A percentile compares a stretch with the other conserved stretches of the same genome.
Conservation (phyloP, 1,284 basidiomycete species). For the Peniophora sp. region DNA sequence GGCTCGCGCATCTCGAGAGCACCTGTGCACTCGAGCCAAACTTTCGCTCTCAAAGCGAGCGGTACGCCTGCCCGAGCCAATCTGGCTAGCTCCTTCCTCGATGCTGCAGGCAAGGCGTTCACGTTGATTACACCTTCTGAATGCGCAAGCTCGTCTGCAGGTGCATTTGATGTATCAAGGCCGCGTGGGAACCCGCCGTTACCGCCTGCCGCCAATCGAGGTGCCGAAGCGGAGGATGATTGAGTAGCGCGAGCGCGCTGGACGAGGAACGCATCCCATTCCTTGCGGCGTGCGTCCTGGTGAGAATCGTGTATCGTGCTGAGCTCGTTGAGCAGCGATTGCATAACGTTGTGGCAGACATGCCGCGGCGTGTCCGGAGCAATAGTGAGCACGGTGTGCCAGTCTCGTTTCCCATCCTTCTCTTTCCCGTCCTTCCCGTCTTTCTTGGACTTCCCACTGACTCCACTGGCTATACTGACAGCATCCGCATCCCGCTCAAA, state of each 20-base stretch:
- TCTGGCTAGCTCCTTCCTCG: conserved; percentile 69
- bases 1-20: conserved; percentile 89
- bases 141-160: conserved; percentile 65
- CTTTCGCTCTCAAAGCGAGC: conserved; percentile 78
- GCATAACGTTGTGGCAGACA: conserved; percentile 70
- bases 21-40: conserved; percentile 91
- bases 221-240: conserved; percentile 14
- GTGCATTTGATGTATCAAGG: conserved; percentile 46
- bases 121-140: conserved; percentile 80
- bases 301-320: conserved; percentile 82
- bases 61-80: conserved; percentile 85
- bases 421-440: too few species aligned
- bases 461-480: too few species aligned
- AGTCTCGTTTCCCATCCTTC: too few species aligned
- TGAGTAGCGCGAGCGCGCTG: conserved; percentile 46
- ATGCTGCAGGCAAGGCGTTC: conserved; percentile 73
- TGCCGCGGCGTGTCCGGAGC: conserved; percentile 57
- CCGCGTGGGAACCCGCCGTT: conserved; percentile 29
- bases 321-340: conserved; percentile 71
- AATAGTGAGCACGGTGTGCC: conserved; percentile 35
- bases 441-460: too few species aligned
- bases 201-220: conserved; percentile 7
- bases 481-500: too few species aligned
- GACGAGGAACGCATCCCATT: conserved; percentile 87
- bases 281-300: conserved; percentile 65